phyloP scores from a whole-genome alignment of 306 rosid genomes.

The Acacia crassicarpa region DNA sequence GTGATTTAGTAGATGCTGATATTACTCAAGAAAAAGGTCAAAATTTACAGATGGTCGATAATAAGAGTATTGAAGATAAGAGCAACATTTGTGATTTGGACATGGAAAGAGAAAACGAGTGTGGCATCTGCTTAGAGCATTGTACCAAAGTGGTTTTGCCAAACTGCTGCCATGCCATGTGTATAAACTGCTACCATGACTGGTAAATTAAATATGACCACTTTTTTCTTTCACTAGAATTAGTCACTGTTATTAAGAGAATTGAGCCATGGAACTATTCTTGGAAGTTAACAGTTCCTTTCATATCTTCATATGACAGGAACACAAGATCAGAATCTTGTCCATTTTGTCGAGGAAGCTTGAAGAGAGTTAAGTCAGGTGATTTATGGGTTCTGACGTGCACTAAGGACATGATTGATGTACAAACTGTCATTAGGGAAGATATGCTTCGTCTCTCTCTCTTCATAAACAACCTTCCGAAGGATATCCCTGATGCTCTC shows the following conservation, averaged over 20 bases:
- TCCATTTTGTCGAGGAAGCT: constrained; percentile 84
- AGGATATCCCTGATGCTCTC: constrained; percentile 61
- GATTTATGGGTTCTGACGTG: constrained; percentile 80
- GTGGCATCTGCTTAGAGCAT: constrained; percentile 82
- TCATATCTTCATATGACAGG: constrained; percentile 42
- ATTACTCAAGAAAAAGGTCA: constrained; percentile 39
- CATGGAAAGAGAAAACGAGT: constrained; percentile 68
- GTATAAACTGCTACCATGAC: constrained; percentile 74
- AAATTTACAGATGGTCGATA: constrained; percentile 29
- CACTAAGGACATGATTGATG: constrained; percentile 54
- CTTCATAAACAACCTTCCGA: constrained; percentile 65
- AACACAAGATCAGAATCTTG: constrained; percentile 73
- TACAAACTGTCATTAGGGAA: constrained; percentile 55
- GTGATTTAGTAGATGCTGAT: constrained; percentile 41
- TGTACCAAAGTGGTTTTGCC: constrained; percentile 79
- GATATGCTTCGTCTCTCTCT: constrained; percentile 59
- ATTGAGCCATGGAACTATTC: constrained; percentile 1
- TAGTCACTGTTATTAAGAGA: background rate
- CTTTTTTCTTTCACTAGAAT: background rate
- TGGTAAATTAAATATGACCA: constrained; percentile 42
- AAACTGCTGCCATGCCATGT: constrained; percentile 80
- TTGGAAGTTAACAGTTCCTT: constrained; percentile 2
- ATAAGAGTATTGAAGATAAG: constrained; percentile 39
- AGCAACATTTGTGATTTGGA: constrained; percentile 41
- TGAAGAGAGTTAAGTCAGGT: constrained; percentile 61